Conservation (phyloP, 108 stramenopile genomes). For the Pseudonitzschia pungens region DNA sequence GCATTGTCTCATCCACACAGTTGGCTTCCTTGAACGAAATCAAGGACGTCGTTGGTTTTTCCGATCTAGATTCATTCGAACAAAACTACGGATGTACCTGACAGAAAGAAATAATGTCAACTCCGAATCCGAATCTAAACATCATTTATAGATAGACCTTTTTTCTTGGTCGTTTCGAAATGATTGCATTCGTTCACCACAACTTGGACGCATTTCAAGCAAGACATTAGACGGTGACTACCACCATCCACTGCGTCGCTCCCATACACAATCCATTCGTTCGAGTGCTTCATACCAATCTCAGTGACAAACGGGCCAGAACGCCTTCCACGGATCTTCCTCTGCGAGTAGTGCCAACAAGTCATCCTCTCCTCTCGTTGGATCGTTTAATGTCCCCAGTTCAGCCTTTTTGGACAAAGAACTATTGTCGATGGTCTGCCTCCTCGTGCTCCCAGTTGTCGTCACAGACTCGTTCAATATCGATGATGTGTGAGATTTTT, state of each 20-base stretch:
- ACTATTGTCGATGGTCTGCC: not conserved
- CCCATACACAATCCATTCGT: no score
- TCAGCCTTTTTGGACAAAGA: not conserved
- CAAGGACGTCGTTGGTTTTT: constrained; percentile 52
- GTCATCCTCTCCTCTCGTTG: no score
- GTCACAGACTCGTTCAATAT: not conserved
- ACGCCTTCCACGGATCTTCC: constrained; percentile 8
- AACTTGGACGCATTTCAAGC: not conserved
- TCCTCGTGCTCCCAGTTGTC: not conserved
- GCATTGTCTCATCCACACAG: constrained; percentile 15
- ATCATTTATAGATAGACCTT: no score
- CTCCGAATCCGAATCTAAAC: no score
- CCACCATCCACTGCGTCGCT: no score
- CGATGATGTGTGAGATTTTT: not conserved
- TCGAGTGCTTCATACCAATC: not conserved
- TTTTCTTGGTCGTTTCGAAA: not conserved
- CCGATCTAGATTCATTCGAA: constrained; percentile 51
- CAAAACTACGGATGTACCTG: constrained; percentile 4
- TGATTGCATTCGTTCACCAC: not conserved
- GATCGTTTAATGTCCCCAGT: no score
- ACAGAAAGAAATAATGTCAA: not conserved
- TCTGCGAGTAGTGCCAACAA: not conserved
- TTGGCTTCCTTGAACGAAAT: constrained; percentile 39
- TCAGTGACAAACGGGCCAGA: not conserved
- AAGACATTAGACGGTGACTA: no score